Evolutionary conservation across 2,329 filamentous ascomycete genomes (phyloP), one percentile per base, ranked within the genome.

Genomic region (Arthrobotrys sinensis): DNA sequence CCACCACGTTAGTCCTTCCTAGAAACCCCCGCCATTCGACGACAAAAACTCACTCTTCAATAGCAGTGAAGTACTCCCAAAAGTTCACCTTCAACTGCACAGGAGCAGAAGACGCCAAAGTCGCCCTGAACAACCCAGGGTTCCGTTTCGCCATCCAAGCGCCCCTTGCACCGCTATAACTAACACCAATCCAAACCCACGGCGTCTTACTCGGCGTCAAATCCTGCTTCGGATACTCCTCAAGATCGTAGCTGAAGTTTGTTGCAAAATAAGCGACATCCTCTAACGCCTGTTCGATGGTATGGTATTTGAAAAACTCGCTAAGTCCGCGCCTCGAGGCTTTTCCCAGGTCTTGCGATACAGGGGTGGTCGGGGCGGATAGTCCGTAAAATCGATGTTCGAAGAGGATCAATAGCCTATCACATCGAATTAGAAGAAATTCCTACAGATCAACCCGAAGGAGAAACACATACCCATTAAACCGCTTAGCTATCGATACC

Each of bases 241-340:
- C 43, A 16, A 81, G 67, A 19, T 80, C 77, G 53, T 83, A 82
- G 46, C 81, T 83, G 80, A 86, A 86, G 36, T 84, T 82, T 55
- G 82, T 83, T 0, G 85, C 85, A 50, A 86, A 86, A 12, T 77
- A 75, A 6, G 82, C 83, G 4, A 86, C 82, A 79, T 86, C 85
- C 16, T 84, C 84, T 12, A 86, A 82, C 0, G 84, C 83, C 71
- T 86, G 85, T 65, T 85, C 84, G 0, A 84, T 84, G 0, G 82
- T 86, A 46, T 84, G 82, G 48, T 82, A 85, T 57, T 81, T 80
- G 78, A 85, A 84, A 1, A 81, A 83, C 24, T 83, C 80, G 0
- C 82, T 79, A 1, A 84, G 81, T 1, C 84, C 84, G 38, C 83
- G 80, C n/a, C 16, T 24, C 19, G 48, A 62, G 2, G 75, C 75